A percentile compares a stretch with the other conserved stretches of the same genome.
phyloP scores from a whole-genome alignment of 768 basidiomycete species.

The Leccinum variicolor region DNA sequence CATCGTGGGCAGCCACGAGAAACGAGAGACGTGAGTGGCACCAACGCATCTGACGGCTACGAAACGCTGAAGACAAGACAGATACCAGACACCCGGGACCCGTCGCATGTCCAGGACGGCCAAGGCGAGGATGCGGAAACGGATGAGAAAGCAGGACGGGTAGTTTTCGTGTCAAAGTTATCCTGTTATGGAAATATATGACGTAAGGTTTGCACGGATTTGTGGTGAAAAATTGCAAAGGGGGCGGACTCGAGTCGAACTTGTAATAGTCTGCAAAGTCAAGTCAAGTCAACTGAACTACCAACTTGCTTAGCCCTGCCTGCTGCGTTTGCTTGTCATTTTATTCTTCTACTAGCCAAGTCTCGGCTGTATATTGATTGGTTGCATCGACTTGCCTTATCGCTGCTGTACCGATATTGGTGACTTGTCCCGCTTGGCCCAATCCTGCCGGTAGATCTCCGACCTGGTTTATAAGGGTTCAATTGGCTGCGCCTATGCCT shows the following conservation, averaged over 20 bases:
- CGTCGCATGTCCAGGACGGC: slow-evolving; percentile 59
- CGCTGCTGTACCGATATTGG: slow-evolving; percentile 17
- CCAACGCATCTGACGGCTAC: not conserved
- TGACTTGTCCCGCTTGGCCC: slow-evolving; percentile 17
- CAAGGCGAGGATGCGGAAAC: slow-evolving; percentile 50
- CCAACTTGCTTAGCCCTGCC: not conserved
- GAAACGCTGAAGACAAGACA: slow-evolving; percentile 28
- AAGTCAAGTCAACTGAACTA: not conserved
- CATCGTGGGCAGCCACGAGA: slow-evolving; percentile 37
- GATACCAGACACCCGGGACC: slow-evolving; percentile 52
- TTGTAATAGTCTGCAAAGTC: not conserved
- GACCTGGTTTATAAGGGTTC: slow-evolving; percentile 35
- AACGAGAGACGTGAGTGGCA: slow-evolving; percentile 35
- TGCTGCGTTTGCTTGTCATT: slow-evolving; percentile 1
- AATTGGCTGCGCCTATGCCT: slow-evolving; percentile 48
- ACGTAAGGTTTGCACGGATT: slow-evolving; percentile 22
- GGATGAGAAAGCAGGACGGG: slow-evolving; percentile 30
- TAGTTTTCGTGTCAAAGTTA: slow-evolving; percentile 18
- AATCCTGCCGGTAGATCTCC: slow-evolving; percentile 33
- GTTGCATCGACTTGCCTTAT: slow-evolving; percentile 21
- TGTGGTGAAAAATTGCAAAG: slow-evolving; percentile 13
- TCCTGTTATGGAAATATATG: slow-evolving; percentile 12
- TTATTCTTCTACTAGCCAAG: slow-evolving; percentile 12
- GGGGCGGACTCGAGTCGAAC: slow-evolving; percentile 2
- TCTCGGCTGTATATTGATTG: slow-evolving; percentile 16